Evolutionary conservation across 495 filamentous ascomycete species (phyloP).

Genomic region (Aspergillus cavernicola): DNA sequence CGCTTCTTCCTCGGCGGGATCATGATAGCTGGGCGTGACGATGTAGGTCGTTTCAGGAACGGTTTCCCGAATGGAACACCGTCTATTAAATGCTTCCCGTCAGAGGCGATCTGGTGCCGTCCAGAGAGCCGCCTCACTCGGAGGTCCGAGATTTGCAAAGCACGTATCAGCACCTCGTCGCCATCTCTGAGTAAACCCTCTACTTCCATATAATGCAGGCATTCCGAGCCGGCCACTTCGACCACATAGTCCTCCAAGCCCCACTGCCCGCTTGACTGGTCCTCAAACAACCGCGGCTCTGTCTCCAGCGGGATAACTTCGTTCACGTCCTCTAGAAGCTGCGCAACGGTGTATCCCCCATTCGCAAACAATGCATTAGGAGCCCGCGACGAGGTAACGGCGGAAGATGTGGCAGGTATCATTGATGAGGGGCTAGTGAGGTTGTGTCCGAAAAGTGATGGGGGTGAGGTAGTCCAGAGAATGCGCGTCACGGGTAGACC

Average conservation of each 20-base stretch:
- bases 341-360: constrained; percentile 66
- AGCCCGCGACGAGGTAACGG: constrained; percentile 33
- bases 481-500: constrained; percentile 70
- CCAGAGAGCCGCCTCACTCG: constrained; percentile 72
- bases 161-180: constrained; percentile 82
- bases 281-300: constrained; percentile 35
- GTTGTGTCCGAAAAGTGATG: constrained; percentile 31
- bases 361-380: constrained; percentile 48
- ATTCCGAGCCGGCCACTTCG: constrained; percentile 79
- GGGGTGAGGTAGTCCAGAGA: constrained; percentile 60
- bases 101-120: constrained; percentile 74
- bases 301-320: constrained; percentile 81
- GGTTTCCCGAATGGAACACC: constrained; percentile 84
- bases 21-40: constrained; percentile 59
- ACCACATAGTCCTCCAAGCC: constrained; percentile 92
- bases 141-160: constrained; percentile 71
- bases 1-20: constrained; percentile 77
- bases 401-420: constrained; percentile 29
- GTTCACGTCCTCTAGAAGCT: constrained; percentile 79
- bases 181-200: constrained; percentile 70
- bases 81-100: constrained; percentile 83
- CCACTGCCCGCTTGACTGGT: constrained; percentile 56
- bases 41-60: constrained; percentile 51
- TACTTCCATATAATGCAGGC: constrained; percentile 79
- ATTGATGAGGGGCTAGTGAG: constrained; percentile 16